Base-by-base conservation (phyloP, 2,329 filamentous ascomycete genomes). In the Akanthomyces lecanii region DNA sequence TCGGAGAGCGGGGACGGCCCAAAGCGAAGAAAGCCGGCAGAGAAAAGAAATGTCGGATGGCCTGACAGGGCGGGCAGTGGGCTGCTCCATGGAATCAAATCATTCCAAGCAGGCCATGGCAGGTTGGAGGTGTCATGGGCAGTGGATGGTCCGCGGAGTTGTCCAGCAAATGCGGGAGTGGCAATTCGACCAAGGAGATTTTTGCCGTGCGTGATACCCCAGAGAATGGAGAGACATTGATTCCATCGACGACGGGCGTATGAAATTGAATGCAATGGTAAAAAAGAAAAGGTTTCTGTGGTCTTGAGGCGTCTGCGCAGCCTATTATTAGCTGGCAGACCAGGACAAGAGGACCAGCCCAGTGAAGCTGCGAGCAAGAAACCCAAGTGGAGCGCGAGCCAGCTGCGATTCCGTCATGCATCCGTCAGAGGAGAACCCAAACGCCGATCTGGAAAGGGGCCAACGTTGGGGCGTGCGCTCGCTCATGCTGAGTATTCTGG, bases 341-440 rank as follows among this genome's bases (percentile, higher is more conserved):
- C 28, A 25, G 28, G 38, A 40, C 38, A 38, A 38, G 36, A 38
- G 48, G 16, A 4, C 21, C 14, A 36, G 48, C 28, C 16, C 14
- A 11, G 28, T 1, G 33, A 57, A 36, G 33, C 33, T 36, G 30
- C 14, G 25, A 58, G 44, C 21, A 30, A 48, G 30, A 11, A 56
- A 7, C 23, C 21, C n/a, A 48, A 14, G 55, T 58, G 55, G 55
- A 51, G 36, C 33, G 21, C 30, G 40, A 14, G 11, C 14, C 56
- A 50, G 16, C 33, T 5, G 18, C 47, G 47, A 60, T 60, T 60
- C 18, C 57, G 57, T 60, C 57, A 60, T 60, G 57, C 57, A 52
- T 60, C 47, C 47, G 47, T 52, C 36, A 60, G 21, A 21, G 21
- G 12, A 36, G 8, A 45, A n/a, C 21, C 5, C 18, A 23, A 30